Base-by-base conservation (phyloP, 176 grass and related monocot species). In the Chrysopogon serrulatus region DNA sequence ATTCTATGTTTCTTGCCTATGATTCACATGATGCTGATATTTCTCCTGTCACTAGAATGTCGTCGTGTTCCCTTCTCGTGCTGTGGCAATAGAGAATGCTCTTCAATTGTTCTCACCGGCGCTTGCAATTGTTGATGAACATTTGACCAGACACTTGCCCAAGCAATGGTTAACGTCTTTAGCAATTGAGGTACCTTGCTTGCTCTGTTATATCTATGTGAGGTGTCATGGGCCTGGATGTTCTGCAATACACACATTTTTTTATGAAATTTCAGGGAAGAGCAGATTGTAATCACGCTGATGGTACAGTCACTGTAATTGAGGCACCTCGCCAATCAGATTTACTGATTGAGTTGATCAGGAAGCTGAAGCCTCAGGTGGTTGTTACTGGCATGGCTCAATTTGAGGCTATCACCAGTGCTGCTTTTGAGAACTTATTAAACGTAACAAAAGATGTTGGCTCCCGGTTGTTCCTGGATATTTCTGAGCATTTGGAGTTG, bases 51-150 rank as follows among this genome's bases (percentile, higher is more conserved):
- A 39, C 65, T 86, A 99, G 96, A 99, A 99, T 89, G 93, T 99
- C 8, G 81, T 88, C 54, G 93, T 99, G 19, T 99, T 95, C 70
- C 96, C 93, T 6, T 95, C 96, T 68, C 90, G 93, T 41, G 80
- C 93, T 56, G 96, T 99, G 74, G 96, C 96, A 47, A 99, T 99
- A 86, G 96, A 99, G 79, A 94, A 90, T 88, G 85, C 84, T 79
- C 93, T 99, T 77, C 89, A 84, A 28, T 86, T 99, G 36, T 99
- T 99, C 81, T 92, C 87, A 41, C 96, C 96, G 2, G 79, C 83
- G 5, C 96, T 99, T 89, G 96, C 96, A 51, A 95, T 99, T 86
- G 91, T 99, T 68, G 96, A 99, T 90, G 96, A 99, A 76, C 91
- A 99, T 85, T 90, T 99, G 74, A 99, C 96, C 36, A 96, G 90